Evolutionary conservation across 495 filamentous ascomycete genomes (phyloP).

Genomic region (Aspergillus olivimuriae): DNA sequence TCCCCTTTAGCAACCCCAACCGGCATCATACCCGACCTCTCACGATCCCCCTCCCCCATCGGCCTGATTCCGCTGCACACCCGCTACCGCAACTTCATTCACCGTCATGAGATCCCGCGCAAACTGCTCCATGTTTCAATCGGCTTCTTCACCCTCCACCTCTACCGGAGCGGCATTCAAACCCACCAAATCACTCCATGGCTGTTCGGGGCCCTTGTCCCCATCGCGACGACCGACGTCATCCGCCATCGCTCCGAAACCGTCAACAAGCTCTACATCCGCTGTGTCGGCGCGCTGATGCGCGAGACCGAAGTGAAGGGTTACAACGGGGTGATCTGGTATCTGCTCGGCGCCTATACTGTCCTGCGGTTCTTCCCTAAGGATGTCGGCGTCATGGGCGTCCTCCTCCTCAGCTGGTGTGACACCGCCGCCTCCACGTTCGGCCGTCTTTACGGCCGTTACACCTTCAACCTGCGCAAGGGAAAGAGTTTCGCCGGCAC

Average conservation of each 20-base stretch:
- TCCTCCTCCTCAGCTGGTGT: conserved; percentile 92
- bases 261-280: conserved; percentile 85
- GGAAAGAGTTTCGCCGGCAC: conserved; percentile 93
- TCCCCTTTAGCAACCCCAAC: conserved; percentile 51
- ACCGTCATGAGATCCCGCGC: conserved; percentile 44
- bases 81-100: conserved; percentile 43
- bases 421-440: conserved; percentile 95
- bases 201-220: conserved; percentile 76
- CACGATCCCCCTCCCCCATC: conserved; percentile 81
- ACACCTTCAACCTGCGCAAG: conserved; percentile 74
- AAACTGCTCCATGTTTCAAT: conserved; percentile 74
- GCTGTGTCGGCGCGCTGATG: conserved; percentile 82
- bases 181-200: conserved; percentile 70
- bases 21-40: conserved; percentile 65
- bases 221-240: conserved; percentile 76
- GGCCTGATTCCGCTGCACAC: conserved; percentile 92
- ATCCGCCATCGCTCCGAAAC: conserved; percentile 71
- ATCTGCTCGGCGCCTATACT: conserved; percentile 81
- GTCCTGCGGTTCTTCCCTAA: conserved; percentile 86
- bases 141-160: conserved; percentile 80
- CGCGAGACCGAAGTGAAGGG: conserved; percentile 87
- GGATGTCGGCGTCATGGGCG: conserved; percentile 84
- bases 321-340: conserved; percentile 96
- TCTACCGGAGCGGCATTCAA: conserved; percentile 74
- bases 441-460: conserved; percentile 77